Evolutionary conservation across 1,284 basidiomycete genomes (phyloP).

Genomic region (Melampsora allii-populina): DNA sequence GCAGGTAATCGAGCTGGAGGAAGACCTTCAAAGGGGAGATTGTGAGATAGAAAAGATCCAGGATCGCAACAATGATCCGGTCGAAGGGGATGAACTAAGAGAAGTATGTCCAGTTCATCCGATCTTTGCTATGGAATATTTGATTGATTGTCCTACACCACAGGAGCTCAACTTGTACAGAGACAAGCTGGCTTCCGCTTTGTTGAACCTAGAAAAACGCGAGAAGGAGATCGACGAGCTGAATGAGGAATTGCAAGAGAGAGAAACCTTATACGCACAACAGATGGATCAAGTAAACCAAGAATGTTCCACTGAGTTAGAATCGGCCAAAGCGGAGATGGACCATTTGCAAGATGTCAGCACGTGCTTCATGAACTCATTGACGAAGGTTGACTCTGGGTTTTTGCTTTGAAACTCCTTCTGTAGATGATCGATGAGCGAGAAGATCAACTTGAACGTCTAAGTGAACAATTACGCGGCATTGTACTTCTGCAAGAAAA

Average conservation of each 20-base stretch:
- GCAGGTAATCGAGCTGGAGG: slow-evolving; percentile 53
- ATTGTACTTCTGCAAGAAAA: slow-evolving; percentile 67
- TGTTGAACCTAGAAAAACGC: slow-evolving; percentile 54
- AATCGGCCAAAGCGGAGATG: slow-evolving; percentile 52
- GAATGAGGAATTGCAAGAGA: slow-evolving; percentile 53
- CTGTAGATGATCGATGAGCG: slow-evolving; percentile 64
- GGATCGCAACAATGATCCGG: slow-evolving; percentile 8
- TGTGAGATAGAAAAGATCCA: slow-evolving; percentile 39
- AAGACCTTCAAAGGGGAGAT: slow-evolving; percentile 47
- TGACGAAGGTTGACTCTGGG: background rate
- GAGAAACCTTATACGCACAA: slow-evolving; percentile 49
- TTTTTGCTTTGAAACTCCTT: background rate
- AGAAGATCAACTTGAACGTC: slow-evolving; percentile 68
- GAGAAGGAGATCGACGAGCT: slow-evolving; percentile 55
- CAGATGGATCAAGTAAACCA: slow-evolving; percentile 53
- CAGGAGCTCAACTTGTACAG: slow-evolving; percentile 53
- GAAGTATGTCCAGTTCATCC: slow-evolving; percentile 14
- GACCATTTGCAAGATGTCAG: slow-evolving; percentile 54
- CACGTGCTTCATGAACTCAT: background rate
- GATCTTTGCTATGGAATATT: background rate
- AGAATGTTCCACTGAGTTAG: slow-evolving; percentile 53
- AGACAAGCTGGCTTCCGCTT: slow-evolving; percentile 53
- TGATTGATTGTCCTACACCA: background rate
- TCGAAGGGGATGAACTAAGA: slow-evolving; percentile 19
- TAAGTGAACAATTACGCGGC: slow-evolving; percentile 66